These are phyloP conservation scores for Senna tora DNA, from an alignment of 306 rosid species.

Conservation along the genomic window DNA sequence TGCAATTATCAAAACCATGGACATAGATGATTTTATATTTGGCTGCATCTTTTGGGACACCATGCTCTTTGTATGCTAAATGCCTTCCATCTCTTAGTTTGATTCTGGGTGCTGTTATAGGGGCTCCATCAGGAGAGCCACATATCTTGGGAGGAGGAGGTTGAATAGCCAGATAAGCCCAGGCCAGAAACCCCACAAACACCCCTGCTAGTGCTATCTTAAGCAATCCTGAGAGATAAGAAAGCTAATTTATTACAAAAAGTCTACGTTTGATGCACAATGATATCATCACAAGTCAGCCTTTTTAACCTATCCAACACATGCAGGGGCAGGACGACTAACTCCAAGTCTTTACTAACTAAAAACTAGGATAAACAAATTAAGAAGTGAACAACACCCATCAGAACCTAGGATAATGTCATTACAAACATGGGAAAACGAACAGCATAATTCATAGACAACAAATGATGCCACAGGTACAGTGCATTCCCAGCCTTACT, in stretches of 20 bases:
- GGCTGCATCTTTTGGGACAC: conserved; percentile 57
- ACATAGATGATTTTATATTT: conserved; percentile 53
- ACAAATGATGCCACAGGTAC: neutral
- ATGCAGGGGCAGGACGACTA: neutral
- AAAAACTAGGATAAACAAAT: neutral
- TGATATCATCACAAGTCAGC: neutral
- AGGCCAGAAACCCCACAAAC: conserved; percentile 55
- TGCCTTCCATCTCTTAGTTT: conserved; percentile 66
- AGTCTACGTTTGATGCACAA: conserved; percentile 17
- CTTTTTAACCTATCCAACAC: neutral
- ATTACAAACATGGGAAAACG: neutral
- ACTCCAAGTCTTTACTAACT: neutral
- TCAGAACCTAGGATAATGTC: neutral
- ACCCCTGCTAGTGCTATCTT: conserved; percentile 41
- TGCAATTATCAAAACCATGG: conserved; percentile 58
- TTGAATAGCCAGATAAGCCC: conserved; percentile 62
- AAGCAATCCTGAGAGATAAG: conserved; percentile 48
- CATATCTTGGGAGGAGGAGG: conserved; percentile 63
- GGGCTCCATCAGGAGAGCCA: conserved; percentile 61
- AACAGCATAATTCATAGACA: neutral
- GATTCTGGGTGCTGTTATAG: conserved; percentile 60
- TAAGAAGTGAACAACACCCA: neutral
- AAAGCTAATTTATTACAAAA: neutral
- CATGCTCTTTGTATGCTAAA: conserved; percentile 68
- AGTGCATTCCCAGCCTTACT: neutral